Evolutionary conservation across 2,329 filamentous ascomycete genomes (phyloP).

Genomic region (Fusarium sp.): DNA sequence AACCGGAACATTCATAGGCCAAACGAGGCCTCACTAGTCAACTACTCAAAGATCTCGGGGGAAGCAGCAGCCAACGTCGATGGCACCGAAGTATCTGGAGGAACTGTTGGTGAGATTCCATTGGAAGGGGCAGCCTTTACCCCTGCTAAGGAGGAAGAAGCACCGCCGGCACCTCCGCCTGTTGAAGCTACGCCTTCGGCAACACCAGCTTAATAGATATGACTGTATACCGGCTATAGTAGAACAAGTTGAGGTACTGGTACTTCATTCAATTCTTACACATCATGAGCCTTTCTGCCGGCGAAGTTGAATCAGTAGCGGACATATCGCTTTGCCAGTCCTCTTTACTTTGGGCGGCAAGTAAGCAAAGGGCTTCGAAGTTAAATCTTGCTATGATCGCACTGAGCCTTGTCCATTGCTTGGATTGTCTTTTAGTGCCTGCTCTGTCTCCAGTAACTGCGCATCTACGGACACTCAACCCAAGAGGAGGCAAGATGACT

Average conservation of each 20-base stretch:
- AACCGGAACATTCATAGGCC: slow-evolving; percentile 1
- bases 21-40: slow-evolving; percentile 32
- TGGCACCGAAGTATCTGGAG: slow-evolving; percentile 30
- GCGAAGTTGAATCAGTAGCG: neutral
- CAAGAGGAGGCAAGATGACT: neutral
- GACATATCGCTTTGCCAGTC: neutral
- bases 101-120: slow-evolving; percentile 37
- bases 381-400: neutral
- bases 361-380: neutral
- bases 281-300: neutral
- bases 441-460: neutral
- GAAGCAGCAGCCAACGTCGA: slow-evolving; percentile 38
- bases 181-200: slow-evolving; percentile 8
- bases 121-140: slow-evolving; percentile 36
- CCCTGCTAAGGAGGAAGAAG: slow-evolving; percentile 26
- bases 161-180: slow-evolving; percentile 14
- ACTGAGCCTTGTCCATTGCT: neutral
- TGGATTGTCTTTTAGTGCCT: too few relatives aligned
- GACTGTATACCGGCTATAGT: neutral
- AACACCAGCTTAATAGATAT: neutral
- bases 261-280: neutral
- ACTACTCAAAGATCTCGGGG: slow-evolving; percentile 33
- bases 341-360: neutral
- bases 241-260: neutral
- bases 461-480: neutral